A percentile compares a stretch with the other conserved stretches of the same genome.
These are phyloP conservation scores for Crithidia fasciculata DNA, from an alignment of 208 protist genomes.

Conservation along the genomic window DNA sequence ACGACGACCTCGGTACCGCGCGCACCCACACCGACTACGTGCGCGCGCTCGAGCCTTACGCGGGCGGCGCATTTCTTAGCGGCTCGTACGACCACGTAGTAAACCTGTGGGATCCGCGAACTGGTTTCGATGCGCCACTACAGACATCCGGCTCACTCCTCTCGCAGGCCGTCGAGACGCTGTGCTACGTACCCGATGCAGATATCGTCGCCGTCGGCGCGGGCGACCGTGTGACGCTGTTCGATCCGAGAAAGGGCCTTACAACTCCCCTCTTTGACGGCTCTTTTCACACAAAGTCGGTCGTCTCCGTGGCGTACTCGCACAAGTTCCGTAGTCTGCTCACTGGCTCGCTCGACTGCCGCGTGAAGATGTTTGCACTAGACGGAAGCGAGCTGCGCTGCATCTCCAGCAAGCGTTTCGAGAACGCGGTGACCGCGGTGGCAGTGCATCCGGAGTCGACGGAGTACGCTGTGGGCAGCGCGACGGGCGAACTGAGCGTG, in stretches of 20 bases:
- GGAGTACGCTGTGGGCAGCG: conserved; percentile 75
- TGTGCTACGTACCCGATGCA: conserved; percentile 48
- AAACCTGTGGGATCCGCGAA: conserved; percentile 82
- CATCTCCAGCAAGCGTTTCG: conserved; percentile 70
- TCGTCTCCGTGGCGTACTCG: conserved; percentile 72
- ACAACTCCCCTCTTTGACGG: conserved; percentile 43
- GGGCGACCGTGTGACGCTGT: conserved; percentile 67
- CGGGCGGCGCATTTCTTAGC: conserved; percentile 71
- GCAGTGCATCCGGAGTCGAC: conserved; percentile 69
- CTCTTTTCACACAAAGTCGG: conserved; percentile 85
- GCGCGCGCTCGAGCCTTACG: conserved; percentile 65
- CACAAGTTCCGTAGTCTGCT: conserved; percentile 65
- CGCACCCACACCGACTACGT: conserved; percentile 87
- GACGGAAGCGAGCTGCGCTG: conserved; percentile 49
- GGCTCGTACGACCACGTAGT: conserved; percentile 88
- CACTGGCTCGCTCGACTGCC: conserved; percentile 73
- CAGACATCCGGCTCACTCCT: conserved; percentile 42
- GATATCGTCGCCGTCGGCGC: conserved; percentile 51
- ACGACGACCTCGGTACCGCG: conserved; percentile 57
- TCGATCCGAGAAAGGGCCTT: conserved; percentile 78
- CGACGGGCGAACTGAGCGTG: conserved; percentile 69
- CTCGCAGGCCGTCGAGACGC: conserved; percentile 57
- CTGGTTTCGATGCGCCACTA: conserved; percentile 55
- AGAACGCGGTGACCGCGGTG: conserved; percentile 60
- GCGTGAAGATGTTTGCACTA: conserved; percentile 84